Evolutionary conservation across 768 basidiomycete genomes (phyloP).

Genomic region (Boletus rubescentipes): DNA sequence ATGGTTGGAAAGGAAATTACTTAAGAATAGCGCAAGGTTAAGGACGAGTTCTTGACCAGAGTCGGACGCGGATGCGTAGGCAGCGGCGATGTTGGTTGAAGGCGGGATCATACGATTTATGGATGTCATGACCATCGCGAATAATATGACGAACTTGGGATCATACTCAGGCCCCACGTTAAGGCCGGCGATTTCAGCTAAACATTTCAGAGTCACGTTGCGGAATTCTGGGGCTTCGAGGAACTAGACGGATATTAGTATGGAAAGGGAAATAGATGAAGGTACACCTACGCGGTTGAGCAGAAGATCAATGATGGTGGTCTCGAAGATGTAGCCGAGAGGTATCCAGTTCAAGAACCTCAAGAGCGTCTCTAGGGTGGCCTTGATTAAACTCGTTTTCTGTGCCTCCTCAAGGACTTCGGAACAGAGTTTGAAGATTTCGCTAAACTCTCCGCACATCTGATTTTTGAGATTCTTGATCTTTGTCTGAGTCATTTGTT

Average conservation of each 20-base stretch:
- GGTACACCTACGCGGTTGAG: slow-evolving; percentile 74
- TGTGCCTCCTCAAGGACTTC: slow-evolving; percentile 97
- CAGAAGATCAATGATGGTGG: slow-evolving; percentile 91
- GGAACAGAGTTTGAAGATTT: slow-evolving; percentile 96
- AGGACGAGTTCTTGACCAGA: slow-evolving; percentile 95
- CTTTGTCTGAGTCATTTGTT: slow-evolving; percentile 97
- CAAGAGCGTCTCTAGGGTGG: slow-evolving; percentile 91
- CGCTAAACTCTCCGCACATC: slow-evolving; percentile 96
- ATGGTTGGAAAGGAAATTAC: slow-evolving; percentile 93
- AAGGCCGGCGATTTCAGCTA: slow-evolving; percentile 94
- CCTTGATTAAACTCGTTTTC: slow-evolving; percentile 91
- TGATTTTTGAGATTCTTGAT: slow-evolving; percentile 97
- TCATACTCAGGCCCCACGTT: slow-evolving; percentile 97
- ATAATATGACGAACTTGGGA: slow-evolving; percentile 94
- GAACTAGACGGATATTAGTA: slow-evolving; percentile 56
- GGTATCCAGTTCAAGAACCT: slow-evolving; percentile 99
- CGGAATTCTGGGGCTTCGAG: slow-evolving; percentile 96
- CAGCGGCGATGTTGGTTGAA: slow-evolving; percentile 89
- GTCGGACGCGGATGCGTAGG: slow-evolving; percentile 87
- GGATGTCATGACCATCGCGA: slow-evolving; percentile 98
- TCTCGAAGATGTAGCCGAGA: slow-evolving; percentile 98
- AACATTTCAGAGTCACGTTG: slow-evolving; percentile 93
- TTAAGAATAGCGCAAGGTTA: slow-evolving; percentile 95
- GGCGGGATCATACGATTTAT: slow-evolving; percentile 97
- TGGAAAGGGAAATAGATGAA: slow-evolving; percentile 8